phyloP scores from a whole-genome alignment of 805 yeast genomes.

The Myxozyma neglecta region DNA sequence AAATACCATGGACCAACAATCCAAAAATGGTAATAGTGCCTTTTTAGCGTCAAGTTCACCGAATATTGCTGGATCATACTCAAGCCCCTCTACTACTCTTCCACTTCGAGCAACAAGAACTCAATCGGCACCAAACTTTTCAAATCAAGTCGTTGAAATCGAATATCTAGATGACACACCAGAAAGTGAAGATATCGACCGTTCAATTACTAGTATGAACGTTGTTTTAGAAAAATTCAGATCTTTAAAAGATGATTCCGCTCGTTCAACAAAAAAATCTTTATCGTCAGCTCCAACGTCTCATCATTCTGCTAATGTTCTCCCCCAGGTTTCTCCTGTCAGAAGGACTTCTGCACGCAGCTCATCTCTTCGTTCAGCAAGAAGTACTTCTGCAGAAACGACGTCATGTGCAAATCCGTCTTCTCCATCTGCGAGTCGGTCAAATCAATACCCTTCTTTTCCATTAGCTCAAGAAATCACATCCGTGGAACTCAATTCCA shows the following conservation, averaged over 20 bases:
- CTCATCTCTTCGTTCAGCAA: background rate
- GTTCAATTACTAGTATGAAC: background rate
- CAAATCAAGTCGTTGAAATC: background rate
- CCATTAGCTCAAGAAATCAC: too few species aligned
- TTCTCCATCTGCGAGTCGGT: too few species aligned
- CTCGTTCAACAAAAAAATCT: background rate
- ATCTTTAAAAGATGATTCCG: background rate
- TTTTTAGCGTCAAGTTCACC: background rate
- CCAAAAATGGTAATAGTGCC: background rate
- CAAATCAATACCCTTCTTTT: too few species aligned
- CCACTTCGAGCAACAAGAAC: background rate
- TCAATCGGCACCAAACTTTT: background rate
- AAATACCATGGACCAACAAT: background rate
- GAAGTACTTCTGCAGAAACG: background rate
- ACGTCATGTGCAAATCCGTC: too few species aligned
- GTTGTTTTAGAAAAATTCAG: background rate
- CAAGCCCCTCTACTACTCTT: too few species aligned
- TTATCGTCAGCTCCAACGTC: background rate
- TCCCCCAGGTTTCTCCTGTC: background rate
- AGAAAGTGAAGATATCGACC: background rate
- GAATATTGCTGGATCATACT: background rate
- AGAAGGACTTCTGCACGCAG: background rate
- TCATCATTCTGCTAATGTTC: background rate
- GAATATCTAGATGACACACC: background rate
- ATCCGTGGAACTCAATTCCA: too few species aligned